phyloP scores from a whole-genome alignment of 2,329 filamentous ascomycete species.

The Phialocephala subalpina region DNA sequence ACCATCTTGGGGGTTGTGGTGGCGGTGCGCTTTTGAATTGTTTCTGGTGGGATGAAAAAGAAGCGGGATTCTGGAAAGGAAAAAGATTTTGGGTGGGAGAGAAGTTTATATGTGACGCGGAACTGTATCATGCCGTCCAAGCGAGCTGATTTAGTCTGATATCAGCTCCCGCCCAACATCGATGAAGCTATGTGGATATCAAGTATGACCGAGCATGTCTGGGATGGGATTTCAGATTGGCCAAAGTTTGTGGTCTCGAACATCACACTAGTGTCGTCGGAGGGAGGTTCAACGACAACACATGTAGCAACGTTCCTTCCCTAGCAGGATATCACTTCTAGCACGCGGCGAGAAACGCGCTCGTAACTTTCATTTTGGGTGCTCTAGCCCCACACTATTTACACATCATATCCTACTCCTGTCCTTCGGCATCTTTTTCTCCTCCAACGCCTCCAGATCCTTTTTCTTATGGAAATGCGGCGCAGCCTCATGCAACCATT shows the following conservation, averaged over 20 bases:
- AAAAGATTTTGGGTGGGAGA: neutral
- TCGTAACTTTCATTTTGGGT: neutral
- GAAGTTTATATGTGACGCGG: slow-evolving; percentile 13
- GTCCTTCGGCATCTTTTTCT: slow-evolving; percentile 75
- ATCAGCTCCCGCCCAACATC: slow-evolving; percentile 1
- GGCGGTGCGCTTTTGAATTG: too few species aligned
- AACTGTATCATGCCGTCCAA: neutral
- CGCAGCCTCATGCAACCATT: slow-evolving; percentile 88
- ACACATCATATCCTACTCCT: slow-evolving; percentile 33
- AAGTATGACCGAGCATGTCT: neutral
- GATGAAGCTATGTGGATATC: neutral
- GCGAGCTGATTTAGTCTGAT: neutral
- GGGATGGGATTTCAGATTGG: neutral
- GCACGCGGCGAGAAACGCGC: neutral
- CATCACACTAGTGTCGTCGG: neutral
- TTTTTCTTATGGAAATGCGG: slow-evolving; percentile 95
- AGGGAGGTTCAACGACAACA: neutral
- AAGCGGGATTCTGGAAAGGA: slow-evolving; percentile 7
- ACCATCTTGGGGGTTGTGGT: neutral
- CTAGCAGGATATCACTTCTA: neutral
- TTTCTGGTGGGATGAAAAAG: neutral
- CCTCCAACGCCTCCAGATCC: slow-evolving; percentile 84
- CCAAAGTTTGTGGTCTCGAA: neutral
- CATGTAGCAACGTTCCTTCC: neutral
- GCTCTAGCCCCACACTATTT: slow-evolving; percentile 4